Percentiles rank a stretch among this genome's conserved stretches.
Conservation (phyloP, 768 basidiomycete species). For the Leccinellum luteum region DNA sequence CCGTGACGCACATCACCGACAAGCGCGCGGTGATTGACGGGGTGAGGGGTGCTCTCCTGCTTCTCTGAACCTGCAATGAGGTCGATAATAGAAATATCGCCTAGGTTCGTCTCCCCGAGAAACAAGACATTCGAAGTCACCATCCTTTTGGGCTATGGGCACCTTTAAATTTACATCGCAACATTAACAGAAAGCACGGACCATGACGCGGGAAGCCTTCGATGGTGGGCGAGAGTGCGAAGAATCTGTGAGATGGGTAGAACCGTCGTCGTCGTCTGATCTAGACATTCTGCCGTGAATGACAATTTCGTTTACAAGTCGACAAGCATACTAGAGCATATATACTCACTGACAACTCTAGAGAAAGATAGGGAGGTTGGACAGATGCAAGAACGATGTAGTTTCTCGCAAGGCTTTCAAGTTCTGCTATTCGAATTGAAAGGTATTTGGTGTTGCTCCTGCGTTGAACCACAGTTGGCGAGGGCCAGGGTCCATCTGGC, state of each 20-base stretch:
- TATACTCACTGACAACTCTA: slow-evolving; percentile 9
- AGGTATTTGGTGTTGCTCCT: not conserved
- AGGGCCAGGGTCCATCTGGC: not conserved
- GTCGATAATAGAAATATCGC: slow-evolving; percentile 19
- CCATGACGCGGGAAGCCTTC: slow-evolving; percentile 10
- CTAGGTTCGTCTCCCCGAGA: slow-evolving; percentile 21
- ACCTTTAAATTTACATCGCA: slow-evolving; percentile 1
- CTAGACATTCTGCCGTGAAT: slow-evolving; percentile 15
- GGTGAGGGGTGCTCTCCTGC: not conserved
- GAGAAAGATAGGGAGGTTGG: not conserved
- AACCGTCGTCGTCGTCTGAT: slow-evolving; percentile 10
- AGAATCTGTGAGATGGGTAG: slow-evolving; percentile 6
- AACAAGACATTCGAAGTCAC: slow-evolving; percentile 17
- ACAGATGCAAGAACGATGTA: not conserved
- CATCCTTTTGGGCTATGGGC: slow-evolving; percentile 6
- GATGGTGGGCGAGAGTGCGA: slow-evolving; percentile 12
- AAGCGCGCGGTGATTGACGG: not conserved
- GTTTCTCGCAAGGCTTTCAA: not conserved
- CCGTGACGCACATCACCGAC: slow-evolving; percentile 5
- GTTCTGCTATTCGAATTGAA: not conserved
- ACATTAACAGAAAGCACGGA: slow-evolving; percentile 3
- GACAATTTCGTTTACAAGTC: not conserved
- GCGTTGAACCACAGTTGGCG: slow-evolving; percentile 1
- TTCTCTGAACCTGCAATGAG: slow-evolving; percentile 12
- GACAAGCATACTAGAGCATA: not conserved